A percentile compares a stretch with the other conserved stretches of the same genome.
phyloP scores from a whole-genome alignment of 805 yeast genomes.

The Kodamaea hsintzibuensis region DNA sequence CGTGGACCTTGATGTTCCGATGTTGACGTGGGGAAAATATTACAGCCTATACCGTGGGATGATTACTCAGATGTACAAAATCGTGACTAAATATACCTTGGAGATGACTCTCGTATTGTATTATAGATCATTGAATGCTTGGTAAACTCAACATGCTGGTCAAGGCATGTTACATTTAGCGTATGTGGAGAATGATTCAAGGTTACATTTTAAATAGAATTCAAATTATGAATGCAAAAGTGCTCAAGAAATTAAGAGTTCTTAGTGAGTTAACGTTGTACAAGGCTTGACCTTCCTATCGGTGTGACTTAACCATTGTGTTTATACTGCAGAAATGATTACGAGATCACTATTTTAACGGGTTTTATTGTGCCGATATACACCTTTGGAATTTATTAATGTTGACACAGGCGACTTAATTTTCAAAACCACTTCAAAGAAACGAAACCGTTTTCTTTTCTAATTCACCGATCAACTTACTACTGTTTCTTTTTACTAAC shows the following conservation, averaged over 20 bases:
- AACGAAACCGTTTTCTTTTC: neutral
- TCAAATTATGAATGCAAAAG: neutral
- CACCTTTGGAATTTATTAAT: too few relatives aligned
- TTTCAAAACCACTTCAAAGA: too few relatives aligned
- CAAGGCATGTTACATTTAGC: neutral
- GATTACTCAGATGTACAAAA: neutral
- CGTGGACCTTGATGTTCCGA: neutral
- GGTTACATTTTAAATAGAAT: neutral
- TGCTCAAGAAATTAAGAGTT: neutral
- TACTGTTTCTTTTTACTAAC: neutral
- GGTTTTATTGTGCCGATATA: too few relatives aligned
- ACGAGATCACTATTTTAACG: too few relatives aligned
- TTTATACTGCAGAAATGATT: too few relatives aligned
- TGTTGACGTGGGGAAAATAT: neutral
- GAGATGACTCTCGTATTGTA: neutral
- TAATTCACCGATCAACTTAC: neutral
- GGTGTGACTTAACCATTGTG: neutral
- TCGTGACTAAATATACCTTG: neutral
- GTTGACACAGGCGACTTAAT: too few relatives aligned
- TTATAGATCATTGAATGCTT: too few relatives aligned
- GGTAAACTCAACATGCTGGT: neutral
- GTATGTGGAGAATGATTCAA: neutral
- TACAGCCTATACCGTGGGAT: neutral
- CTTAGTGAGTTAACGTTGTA: neutral
- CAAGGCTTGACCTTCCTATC: neutral